Base-by-base conservation (phyloP, 1,284 basidiomycete species). In the Phylloporus sp. region DNA sequence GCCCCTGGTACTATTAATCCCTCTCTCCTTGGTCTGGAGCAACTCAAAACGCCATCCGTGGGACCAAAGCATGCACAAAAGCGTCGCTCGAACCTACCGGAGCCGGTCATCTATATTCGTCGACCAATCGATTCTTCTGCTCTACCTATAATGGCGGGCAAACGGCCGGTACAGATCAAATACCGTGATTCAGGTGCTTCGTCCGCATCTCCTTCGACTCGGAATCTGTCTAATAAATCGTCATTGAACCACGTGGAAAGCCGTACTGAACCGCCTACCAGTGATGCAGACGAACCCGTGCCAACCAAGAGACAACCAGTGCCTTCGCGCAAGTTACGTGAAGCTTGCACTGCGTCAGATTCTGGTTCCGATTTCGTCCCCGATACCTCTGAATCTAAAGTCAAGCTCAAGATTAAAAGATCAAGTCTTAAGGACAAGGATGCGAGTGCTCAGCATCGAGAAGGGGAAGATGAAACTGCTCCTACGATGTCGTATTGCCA, bases 141-240 rank as follows among this genome's bases (percentile, higher is more conserved):
- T 29, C 17, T 73, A 12, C 74, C 78, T 37, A 20, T 73, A 52
- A 49, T 70, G 37, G 63, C 73, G 4, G 70, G 70, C 32, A 80
- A 76, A 63, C 77, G 75, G 27, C 32, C 69, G 1, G 78, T 78
- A 23, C 78, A 72, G 61, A 80, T 78, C 64, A 78, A 80, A 58
- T 78, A 78, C 27, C 79, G 77, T 7, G 71, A 71, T 23, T 63
- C 67, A 5, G 68, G 52, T 15, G 65, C 39, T 17, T 32, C 67
- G 37, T 43, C 65, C 5, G 2, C 60, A 14, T 39, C 63, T 3
- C 52, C 68, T 27, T 64, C 65, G 20, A 61, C 66, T 47, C 67
- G 20, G 58, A 52, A 57, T 32, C 19, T 2, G 25, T 45, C 61
- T 8, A 55, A 63, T 11, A 63, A 59, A 10, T 23, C n/a, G 15